Base-by-base conservation (phyloP, 208 protist species). In the Leishmania gerbilli region DNA sequence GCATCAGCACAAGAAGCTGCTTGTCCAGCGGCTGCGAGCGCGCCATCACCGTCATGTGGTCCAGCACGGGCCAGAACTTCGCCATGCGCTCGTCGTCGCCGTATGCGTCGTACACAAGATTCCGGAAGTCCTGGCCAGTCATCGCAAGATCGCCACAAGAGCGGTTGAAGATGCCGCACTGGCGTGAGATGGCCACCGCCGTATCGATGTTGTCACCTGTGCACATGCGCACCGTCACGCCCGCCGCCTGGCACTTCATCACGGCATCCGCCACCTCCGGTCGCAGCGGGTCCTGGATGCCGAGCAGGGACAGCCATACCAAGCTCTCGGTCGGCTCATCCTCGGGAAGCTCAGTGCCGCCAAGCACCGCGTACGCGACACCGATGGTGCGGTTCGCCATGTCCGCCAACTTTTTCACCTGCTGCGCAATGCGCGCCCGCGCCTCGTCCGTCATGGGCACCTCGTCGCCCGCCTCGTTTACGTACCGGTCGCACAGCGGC, bases 221-320 rank as follows among this genome's bases (percentile, higher is more conserved):
- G 68, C 98, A 93, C 99, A 99, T 99, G 79, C 97, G 89, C 75
- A 99, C 98, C 8, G 85, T 95, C 75, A 99, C 95, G 17, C 98
- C 98, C 7, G 98, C 98, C 64, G 89, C 62, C 83, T 99, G 93
- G 90, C 98, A 99, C 81, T 90, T 88, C 51, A 65, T 72, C 27
- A 99, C 96, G 24, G 98, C 95, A 31, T 93, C 87, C 34, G 91
- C 89, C 27, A 99, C 98, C 81, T 99, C 98, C 15, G 95, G 92
- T 17, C 99, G 91, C 19, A 99, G 87, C 40, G 98, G 98, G 81
- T 99, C 98, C 82, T 99, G 89, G 77, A 99, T 99, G 67, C 91
- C 92, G 55, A 99, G 81, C 89, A 99, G 97, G 42, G 95, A 88
- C 65, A 99, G 93, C 72, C 88, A 99, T 89, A 92, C 97, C 86